Evolutionary conservation across 768 basidiomycete genomes (phyloP).

Genomic region (Boletus coccyginus): DNA sequence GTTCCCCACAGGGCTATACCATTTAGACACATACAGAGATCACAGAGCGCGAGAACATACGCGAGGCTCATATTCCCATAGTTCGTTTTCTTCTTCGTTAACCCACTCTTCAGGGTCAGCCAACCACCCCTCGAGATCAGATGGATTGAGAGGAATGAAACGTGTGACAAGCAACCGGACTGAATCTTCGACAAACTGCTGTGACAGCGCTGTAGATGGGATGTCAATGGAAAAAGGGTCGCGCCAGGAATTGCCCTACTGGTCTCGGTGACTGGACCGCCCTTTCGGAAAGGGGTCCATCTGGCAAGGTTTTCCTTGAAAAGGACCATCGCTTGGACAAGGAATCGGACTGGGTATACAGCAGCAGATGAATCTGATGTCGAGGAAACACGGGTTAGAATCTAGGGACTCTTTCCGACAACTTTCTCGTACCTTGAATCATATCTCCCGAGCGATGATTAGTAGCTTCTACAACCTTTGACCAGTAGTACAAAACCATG

Average conservation of each 20-base stretch:
- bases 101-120: slow-evolving; percentile 95
- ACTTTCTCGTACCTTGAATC: slow-evolving; percentile 50
- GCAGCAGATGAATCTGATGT: slow-evolving; percentile 57
- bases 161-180: slow-evolving; percentile 75
- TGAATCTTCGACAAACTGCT: slow-evolving; percentile 70
- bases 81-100: slow-evolving; percentile 83
- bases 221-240: slow-evolving; percentile 12
- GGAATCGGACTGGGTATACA: slow-evolving; percentile 71
- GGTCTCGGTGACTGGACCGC: slow-evolving; percentile 57
- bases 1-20: slow-evolving; percentile 83
- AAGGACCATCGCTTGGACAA: slow-evolving; percentile 82
- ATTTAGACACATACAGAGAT: background rate
- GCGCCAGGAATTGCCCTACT: slow-evolving; percentile 37
- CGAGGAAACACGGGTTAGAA: background rate
- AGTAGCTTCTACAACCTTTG: slow-evolving; percentile 71
- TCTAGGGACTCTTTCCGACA: background rate
- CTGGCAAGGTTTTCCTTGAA: slow-evolving; percentile 81
- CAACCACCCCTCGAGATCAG: slow-evolving; percentile 82
- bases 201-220: slow-evolving; percentile 49
- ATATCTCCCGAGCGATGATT: slow-evolving; percentile 43
- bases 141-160: slow-evolving; percentile 79
- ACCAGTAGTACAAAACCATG: slow-evolving; percentile 79
- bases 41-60: slow-evolving; percentile 43
- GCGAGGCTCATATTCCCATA: slow-evolving; percentile 92
- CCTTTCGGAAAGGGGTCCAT: slow-evolving; percentile 67